phyloP scores from a whole-genome alignment of 768 basidiomycete species.

The Calocera cornea region DNA sequence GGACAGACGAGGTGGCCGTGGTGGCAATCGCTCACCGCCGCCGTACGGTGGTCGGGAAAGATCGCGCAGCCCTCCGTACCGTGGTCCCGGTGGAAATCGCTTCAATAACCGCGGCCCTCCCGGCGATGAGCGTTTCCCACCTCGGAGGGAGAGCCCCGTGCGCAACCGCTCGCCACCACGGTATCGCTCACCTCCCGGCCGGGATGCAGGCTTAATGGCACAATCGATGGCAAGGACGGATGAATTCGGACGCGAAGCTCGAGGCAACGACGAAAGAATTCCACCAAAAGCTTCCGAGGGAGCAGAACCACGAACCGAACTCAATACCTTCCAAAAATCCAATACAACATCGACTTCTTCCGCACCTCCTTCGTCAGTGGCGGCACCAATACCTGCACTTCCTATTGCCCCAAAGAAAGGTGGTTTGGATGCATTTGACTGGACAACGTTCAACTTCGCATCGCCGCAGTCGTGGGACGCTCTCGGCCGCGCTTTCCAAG shows the following conservation, averaged over 20 bases:
- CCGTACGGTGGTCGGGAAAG: not conserved
- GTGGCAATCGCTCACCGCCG: not conserved
- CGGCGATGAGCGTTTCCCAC: not conserved
- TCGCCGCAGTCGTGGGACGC: constrained; percentile 65
- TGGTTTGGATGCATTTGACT: constrained; percentile 58
- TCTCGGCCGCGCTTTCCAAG: constrained; percentile 64
- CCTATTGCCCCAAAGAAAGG: constrained; percentile 8
- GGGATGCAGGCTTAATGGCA: not conserved
- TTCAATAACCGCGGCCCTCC: not conserved
- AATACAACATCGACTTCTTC: not conserved
- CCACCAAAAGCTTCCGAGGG: not conserved
- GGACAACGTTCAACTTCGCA: constrained; percentile 58
- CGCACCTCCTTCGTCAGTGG: not conserved
- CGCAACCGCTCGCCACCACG: not conserved
- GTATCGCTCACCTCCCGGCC: not conserved
- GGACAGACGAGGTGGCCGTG: not conserved
- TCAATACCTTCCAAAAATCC: not conserved
- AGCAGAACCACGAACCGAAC: not conserved
- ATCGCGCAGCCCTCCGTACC: not conserved
- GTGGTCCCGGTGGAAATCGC: not conserved
- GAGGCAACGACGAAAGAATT: constrained; percentile 26
- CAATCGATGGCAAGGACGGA: constrained; percentile 39
- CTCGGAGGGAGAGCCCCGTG: not conserved
- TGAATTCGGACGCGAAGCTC: constrained; percentile 76
- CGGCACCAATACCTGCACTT: not conserved